Evolutionary conservation across 1,284 basidiomycete species (phyloP), one percentile per base, ranked within the genome.

Genomic region (Apiotrichum gracile): DNA sequence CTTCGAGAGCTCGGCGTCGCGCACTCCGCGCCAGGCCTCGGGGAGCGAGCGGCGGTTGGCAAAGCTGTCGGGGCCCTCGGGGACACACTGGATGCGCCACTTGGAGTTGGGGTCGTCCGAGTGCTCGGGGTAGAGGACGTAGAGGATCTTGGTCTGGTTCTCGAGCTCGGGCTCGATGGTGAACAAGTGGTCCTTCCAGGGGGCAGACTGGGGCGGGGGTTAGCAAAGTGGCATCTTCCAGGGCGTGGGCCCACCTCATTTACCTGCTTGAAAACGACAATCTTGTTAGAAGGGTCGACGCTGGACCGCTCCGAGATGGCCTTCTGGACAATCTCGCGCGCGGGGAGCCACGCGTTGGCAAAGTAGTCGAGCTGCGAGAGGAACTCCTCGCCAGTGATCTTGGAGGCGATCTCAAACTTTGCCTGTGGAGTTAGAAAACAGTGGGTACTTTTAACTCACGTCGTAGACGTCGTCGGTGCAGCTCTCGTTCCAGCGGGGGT

Each of bases 21-120:
- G 81, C 37, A 94, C 75, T 10, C 96, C 94, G 58, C 93, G 81
- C 94, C 96, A 98, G 55, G 80, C 78, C 73, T 97, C 91, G 2
- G 96, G 94, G 35, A 98, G 78, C 1, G 91, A 84, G 72, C 94
- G 96, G 42, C 96, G 82, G 72, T 86, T 92, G 69, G 86, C 83
- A 67, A 98, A 98, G 66, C 86, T 88, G 65, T 90, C 87, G 3
- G 86, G 78, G 2, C 84, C 80, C 47, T 86, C 78, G 16, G 94
- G 88, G 16, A 98, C 89, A 16, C 92, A 92, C 72, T 97, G 94
- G 44, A 98, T 78, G 44, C 96, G 85, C 94, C 94, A 98, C 68
- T 85, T 90, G 25, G 78, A 81, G 19, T 75, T 78, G 21, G 65
- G 61, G 31, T 63, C 57, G 24, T 68, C 67, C 2, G 77, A 78